Percentiles rank a stretch among this genome's conserved stretches.
phyloP scores from a whole-genome alignment of 1,284 basidiomycete genomes.

The Ustilago crameri region DNA sequence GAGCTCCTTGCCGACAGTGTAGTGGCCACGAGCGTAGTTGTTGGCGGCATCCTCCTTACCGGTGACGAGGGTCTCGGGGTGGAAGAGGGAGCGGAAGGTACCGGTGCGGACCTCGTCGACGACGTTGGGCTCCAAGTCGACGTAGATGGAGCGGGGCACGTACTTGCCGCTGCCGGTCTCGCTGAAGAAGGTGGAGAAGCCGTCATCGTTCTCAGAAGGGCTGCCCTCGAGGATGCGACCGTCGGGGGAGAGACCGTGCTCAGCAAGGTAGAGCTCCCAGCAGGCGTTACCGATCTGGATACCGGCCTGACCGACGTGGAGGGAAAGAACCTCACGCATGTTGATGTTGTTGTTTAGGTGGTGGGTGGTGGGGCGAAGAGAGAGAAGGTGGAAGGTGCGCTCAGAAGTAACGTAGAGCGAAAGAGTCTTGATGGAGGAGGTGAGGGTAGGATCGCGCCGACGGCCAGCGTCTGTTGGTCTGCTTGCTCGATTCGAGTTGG shows the following conservation, averaged over 20 bases:
- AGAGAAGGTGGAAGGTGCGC: slow-evolving; percentile 27
- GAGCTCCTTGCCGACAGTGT: slow-evolving; percentile 94
- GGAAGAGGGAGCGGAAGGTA: slow-evolving; percentile 93
- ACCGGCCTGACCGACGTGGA: slow-evolving; percentile 94
- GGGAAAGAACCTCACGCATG: slow-evolving; percentile 80
- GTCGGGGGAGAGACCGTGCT: slow-evolving; percentile 82
- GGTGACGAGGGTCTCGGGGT: slow-evolving; percentile 97
- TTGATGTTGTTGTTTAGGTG: slow-evolving; percentile 18
- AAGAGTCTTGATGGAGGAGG: slow-evolving; percentile 42
- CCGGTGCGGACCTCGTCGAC: slow-evolving; percentile 97
- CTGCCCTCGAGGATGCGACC: slow-evolving; percentile 73
- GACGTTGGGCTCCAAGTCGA: slow-evolving; percentile 92
- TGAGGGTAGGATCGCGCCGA: slow-evolving; percentile 17
- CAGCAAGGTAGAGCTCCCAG: slow-evolving; percentile 95
- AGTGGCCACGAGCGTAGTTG: slow-evolving; percentile 83
- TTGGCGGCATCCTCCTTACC: slow-evolving; percentile 99
- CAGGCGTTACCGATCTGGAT: slow-evolving; percentile 75
- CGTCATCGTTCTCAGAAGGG: slow-evolving; percentile 80
- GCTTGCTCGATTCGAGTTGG: no score
- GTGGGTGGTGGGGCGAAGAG: slow-evolving; percentile 12
- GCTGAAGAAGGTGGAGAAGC: slow-evolving; percentile 87
- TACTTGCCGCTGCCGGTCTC: slow-evolving; percentile 74
- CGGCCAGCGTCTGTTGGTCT: not conserved
- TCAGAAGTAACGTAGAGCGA: slow-evolving; percentile 66
- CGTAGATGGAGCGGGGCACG: slow-evolving; percentile 96